Evolutionary conservation across 345 rosid genomes (phyloP).

Genomic region (Ceriops tagal): DNA sequence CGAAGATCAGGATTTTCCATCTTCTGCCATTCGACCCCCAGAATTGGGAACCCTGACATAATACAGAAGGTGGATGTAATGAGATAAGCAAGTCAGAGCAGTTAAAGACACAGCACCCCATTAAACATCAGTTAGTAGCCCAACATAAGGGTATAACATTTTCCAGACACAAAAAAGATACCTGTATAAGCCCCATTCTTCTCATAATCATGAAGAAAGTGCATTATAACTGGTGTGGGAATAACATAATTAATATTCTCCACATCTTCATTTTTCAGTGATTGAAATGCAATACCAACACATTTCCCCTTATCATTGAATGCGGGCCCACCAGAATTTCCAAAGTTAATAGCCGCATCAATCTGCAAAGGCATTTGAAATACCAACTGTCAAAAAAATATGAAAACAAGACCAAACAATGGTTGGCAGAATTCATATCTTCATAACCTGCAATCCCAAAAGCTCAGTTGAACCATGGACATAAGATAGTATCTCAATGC

Average conservation of each 20-base stretch:
- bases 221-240: conserved; percentile 87
- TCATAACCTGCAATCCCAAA: conserved; percentile 75
- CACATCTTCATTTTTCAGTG: conserved; percentile 86
- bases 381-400: background rate
- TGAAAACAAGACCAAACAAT: background rate
- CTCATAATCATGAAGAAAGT: conserved; percentile 85
- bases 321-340: conserved; percentile 98
- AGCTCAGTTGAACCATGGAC: conserved; percentile 94
- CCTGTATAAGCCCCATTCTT: conserved; percentile 88
- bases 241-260: conserved; percentile 95
- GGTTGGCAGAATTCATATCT: background rate
- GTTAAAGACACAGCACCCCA: background rate
- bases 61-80: conserved; percentile 12
- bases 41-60: conserved; percentile 71
- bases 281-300: conserved; percentile 98
- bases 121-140: background rate
- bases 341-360: conserved; percentile 96
- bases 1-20: conserved; percentile 96
- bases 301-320: conserved; percentile 85
- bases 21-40: conserved; percentile 99
- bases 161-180: conserved; percentile 10
- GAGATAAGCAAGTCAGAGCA: conserved; percentile 2
- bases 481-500: conserved; percentile 86
- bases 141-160: background rate
- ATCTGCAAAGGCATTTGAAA: conserved; percentile 43